Base-by-base conservation (phyloP, 2,329 filamentous ascomycete genomes). In the Cladobotryum mycophilum region DNA sequence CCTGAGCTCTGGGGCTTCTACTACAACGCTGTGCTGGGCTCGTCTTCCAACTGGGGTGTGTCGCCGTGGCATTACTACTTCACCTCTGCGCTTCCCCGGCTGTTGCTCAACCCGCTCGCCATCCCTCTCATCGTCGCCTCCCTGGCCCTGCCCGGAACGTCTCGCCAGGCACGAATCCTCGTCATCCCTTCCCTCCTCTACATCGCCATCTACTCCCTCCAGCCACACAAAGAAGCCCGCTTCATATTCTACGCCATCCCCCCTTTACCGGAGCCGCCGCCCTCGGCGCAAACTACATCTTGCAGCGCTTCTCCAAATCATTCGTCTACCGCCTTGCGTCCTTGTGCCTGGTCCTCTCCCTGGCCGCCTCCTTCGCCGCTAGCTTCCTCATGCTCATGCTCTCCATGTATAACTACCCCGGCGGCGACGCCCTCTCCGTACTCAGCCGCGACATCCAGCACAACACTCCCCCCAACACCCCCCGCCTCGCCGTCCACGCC, bases 201-300 rank as follows among this genome's bases (percentile, higher is more conserved):
- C 66, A 76, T 95, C 17, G 78, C 78, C 4, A 67, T 95, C 41
- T 97, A 96, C 74, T 96, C 89, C 56, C 60, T 89, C 46, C 86
- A 96, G 55, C 91, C 92, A 1, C 93, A 99, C 72, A 99, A 99
- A 66, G 93, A 99, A 71, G 87, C 90, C 66, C 87, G 93, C 15
- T 99, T 99, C 74, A 85, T 99, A 59, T 83, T 97, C 61, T 97
- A 97, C 70, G 78, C 82, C 47, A 76, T 95, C 20, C 93, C 93
- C 0, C 77, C 85, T 0, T 72, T 30, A 96, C 91, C 0, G 86
- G 85, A 11, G 80, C 85, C 3, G 85, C 89, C 1, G 84, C 89
- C 3, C 76, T 89, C 4, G 85, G 84, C 17, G 88, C 89, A 13
- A 79, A 82, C 50, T 85, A 82, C 67, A 71, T 95, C 56, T 87